Base-by-base conservation (phyloP, 75 land plant genomes). In the Picea sitchensis region DNA sequence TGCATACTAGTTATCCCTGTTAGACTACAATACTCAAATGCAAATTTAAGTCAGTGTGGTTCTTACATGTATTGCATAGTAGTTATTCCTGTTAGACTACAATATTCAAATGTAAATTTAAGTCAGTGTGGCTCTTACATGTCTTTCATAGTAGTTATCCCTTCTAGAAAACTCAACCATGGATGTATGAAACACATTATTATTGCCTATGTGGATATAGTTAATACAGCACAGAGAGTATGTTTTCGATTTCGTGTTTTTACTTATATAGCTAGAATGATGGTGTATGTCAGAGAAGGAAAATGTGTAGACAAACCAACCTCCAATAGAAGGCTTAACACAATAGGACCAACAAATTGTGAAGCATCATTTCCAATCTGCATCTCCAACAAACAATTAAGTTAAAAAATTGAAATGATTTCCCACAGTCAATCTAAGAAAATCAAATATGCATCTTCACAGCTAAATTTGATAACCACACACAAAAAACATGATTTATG, bases 311-410 rank as follows among this genome's bases (percentile, higher is more conserved):
- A 21, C 17, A 47, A 81, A 58, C 82, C 32, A 56, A 94, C 96
- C 91, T 89, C 77, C 63, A 97, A 72, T 36, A 97, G 94, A 32
- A 81, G 84, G 80, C 82, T 86, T 82, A 97, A 77, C 41, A 95
- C 59, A 60, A 95, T 14, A 5, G 99, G 99, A 17, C 99, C 99
- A 59, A 95, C 98, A 89, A 97, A 95, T 72, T 93, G 98, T 12
- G 94, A 85, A 76, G 88, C 88, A 88, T 97, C 99, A 83, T 95
- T 95, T 69, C 98, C 96, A 81, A 96, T 91, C 99, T 94, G 78
- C 71, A 83, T 59, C 59, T 56, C 63, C 71, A 31, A 31, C 21
- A 69, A 71, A 59, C 64, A 57, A 74, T 83, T 3, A 21, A 21
- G 34, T 76, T 15, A 76, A 18, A 18, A 30, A 26, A 76, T 30